Evolutionary conservation across 495 filamentous ascomycete genomes (phyloP).

Genomic region (Lepidopterella palustris): DNA sequence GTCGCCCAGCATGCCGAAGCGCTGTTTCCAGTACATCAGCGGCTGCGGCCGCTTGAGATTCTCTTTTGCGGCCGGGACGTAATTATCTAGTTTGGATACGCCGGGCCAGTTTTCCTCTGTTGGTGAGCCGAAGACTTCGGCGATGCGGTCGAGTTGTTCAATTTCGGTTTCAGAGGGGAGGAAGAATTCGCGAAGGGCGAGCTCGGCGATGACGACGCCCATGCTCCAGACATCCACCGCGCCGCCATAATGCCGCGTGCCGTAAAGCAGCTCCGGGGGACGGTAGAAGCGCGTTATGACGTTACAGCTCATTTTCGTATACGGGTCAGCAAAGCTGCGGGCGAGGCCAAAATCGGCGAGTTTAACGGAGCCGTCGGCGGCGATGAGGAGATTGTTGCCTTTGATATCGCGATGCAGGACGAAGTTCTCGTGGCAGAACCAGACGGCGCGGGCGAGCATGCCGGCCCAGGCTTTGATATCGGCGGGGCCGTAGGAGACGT

Average conservation of each 20-base stretch:
- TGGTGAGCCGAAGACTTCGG: constrained; percentile 78
- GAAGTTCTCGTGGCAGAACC: constrained; percentile 94
- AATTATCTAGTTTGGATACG: constrained; percentile 73
- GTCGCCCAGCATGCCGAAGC: constrained; percentile 71
- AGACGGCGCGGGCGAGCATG: constrained; percentile 87
- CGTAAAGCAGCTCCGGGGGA: constrained; percentile 79
- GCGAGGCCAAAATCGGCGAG: constrained; percentile 97
- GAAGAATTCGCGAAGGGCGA: constrained; percentile 73
- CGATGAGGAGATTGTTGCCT: constrained; percentile 94
- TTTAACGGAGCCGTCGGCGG: constrained; percentile 86
- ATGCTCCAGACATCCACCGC: constrained; percentile 96
- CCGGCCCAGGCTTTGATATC: constrained; percentile 99
- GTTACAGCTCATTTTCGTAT: constrained; percentile 79
- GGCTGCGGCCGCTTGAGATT: constrained; percentile 55
- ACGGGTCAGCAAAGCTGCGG: constrained; percentile 80
- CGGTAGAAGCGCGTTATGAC: constrained; percentile 95
- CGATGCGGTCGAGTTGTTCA: constrained; percentile 71
- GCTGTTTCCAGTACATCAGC: constrained; percentile 41
- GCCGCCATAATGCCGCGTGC: constrained; percentile 80
- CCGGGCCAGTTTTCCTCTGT: constrained; percentile 95
- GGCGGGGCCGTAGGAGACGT: constrained; percentile 66
- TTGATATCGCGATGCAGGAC: constrained; percentile 98
- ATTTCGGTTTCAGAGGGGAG: constrained; percentile 76
- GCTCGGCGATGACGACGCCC: constrained; percentile 85
- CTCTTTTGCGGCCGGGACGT: constrained; percentile 47